Percentiles rank a stretch among this genome's conserved stretches.
These are phyloP conservation scores for Taxawa tesnikishii DNA, from an alignment of 2,329 filamentous ascomycete species.

Conservation along the genomic window DNA sequence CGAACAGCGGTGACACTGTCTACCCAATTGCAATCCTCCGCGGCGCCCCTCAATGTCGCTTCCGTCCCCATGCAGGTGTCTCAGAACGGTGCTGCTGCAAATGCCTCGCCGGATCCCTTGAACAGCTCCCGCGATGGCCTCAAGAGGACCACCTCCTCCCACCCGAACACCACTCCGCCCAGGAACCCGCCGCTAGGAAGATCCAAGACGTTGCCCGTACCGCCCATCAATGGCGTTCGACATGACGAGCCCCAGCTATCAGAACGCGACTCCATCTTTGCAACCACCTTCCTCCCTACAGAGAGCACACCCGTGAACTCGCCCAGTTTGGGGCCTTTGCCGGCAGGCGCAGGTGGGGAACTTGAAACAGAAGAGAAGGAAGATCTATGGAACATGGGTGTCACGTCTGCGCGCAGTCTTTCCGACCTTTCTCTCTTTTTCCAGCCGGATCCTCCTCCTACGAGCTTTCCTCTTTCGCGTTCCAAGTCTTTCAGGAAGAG, in stretches of 20 bases:
- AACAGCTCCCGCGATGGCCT: not conserved
- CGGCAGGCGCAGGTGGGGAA: too few relatives aligned
- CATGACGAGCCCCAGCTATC: slow-evolving; percentile 40
- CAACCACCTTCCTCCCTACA: slow-evolving; percentile 45
- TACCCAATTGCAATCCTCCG: not conserved
- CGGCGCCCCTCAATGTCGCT: not conserved
- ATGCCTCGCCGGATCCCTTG: not conserved
- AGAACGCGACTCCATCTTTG: slow-evolving; percentile 52
- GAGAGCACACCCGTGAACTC: slow-evolving; percentile 22
- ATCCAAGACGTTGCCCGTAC: slow-evolving; percentile 4
- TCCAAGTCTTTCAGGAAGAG: not conserved
- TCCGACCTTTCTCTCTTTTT: not conserved
- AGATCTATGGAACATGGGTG: not conserved
- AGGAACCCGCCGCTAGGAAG: slow-evolving; percentile 3
- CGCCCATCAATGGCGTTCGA: slow-evolving; percentile 7
- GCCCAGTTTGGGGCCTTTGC: slow-evolving; percentile 1
- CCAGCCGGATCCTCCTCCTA: not conserved
- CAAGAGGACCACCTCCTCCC: not conserved
- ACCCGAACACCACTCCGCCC: slow-evolving; percentile 2
- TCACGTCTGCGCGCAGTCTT: not conserved
- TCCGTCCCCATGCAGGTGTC: not conserved
- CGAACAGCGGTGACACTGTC: not conserved
- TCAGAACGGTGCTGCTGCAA: not conserved
- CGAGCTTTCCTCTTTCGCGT: not conserved
- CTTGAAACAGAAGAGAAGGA: slow-evolving; percentile 8